phyloP scores from a whole-genome alignment of 345 rosid genomes.

The Euclidium syriacum region DNA sequence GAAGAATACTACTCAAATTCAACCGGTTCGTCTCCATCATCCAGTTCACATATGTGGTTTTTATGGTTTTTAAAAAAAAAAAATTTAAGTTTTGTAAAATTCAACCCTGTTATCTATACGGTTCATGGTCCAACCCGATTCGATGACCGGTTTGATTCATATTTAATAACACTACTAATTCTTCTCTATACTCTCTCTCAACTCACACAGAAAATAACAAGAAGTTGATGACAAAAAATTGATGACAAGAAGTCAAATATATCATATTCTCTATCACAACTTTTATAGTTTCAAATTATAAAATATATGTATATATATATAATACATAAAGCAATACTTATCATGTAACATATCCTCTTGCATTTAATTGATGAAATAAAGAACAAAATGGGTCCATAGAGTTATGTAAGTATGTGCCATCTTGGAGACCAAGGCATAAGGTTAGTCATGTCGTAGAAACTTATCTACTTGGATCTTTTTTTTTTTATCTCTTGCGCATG shows the following conservation, averaged over 20 bases:
- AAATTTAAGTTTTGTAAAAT: no score
- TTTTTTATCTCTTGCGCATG: conserved; percentile 5
- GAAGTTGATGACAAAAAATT: conserved; percentile 11
- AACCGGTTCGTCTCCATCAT: no score
- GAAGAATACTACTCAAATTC: no score
- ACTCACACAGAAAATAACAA: neutral
- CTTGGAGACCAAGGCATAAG: conserved; percentile 21
- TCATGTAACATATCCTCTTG: neutral
- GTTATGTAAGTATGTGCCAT: conserved; percentile 6
- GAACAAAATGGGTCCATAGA: conserved; percentile 18
- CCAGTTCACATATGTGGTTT: no score
- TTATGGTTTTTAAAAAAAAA: no score
- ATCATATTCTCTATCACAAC: conserved; percentile 19
- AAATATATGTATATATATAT: no score
- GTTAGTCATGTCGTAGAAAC: conserved; percentile 8
- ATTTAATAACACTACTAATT: no score
- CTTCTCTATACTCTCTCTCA: no score
- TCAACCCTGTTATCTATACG: no score
- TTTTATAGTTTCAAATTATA: neutral
- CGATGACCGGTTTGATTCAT: no score
- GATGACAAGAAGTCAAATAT: conserved; percentile 10
- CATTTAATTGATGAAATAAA: conserved; percentile 1
- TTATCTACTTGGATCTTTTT: neutral
- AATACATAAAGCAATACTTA: neutral
- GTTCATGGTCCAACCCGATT: no score